Evolutionary conservation across 495 filamentous ascomycete genomes (phyloP), one percentile per base, ranked within the genome.

Genomic region (Lindgomyces ingoldianus): DNA sequence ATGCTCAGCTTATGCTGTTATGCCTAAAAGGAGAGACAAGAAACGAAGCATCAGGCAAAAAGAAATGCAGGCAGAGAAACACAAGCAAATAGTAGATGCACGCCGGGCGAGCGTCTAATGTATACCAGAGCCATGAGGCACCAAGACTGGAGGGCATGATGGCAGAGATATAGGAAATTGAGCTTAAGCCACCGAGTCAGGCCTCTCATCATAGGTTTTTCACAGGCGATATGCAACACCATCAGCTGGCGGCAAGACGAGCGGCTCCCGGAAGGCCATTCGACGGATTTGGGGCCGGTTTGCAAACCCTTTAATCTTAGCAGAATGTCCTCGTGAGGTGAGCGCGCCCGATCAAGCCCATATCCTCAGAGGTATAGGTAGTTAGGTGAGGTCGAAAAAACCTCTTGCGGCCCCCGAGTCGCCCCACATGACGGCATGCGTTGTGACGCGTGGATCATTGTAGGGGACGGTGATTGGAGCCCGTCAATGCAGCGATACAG

Each of bases 111-210:
- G 47, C 50, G 44, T 42, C 16, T 21, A 65, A 64, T 57, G 50
- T 64, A 65, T 60, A 57, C 57, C 25, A 30, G 50, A 39, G 45
- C 62, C 67, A 65, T 54, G 51, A 45, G 50, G 24, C 25, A 47
- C 26, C 53, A 55, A 57, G 60, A 59, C 36, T 60, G 46, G 46
- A 21, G 46, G 57, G 51, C 33, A 16, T 36, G 12, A 24, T 26
- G 21, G 62, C 57, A 57, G 52, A 65, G 62, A 62, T 62, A 65
- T 57, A 70, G 57, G 67, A 65, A 65, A 65, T 65, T 54, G 44
- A 53, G 62, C 49, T 65, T 57, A 59, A 62, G 67, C 52, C 57
- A 62, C 62, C n/a, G 67, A 70, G 67, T 65, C 67, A 70, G 62
- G 49, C 51, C 55, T 49, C 42, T 47, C 51, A 48, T 58, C 42